phyloP scores from a whole-genome alignment of 2,329 filamentous ascomycete genomes.

The Tricladium varicosporioides region DNA sequence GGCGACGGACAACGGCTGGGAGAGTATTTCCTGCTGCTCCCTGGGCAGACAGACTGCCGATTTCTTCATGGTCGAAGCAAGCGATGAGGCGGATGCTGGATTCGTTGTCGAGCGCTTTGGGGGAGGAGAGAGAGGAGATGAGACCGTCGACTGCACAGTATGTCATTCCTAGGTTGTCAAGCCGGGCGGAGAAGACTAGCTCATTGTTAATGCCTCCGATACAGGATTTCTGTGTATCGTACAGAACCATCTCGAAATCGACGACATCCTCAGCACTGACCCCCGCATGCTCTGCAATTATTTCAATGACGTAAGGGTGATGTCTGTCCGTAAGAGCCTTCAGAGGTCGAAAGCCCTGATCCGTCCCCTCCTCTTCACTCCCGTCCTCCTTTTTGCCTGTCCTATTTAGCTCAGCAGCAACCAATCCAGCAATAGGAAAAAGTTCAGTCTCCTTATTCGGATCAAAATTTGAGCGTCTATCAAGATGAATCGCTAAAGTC shows the following conservation, averaged over 20 bases:
- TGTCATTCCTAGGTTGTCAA: conserved; percentile 96
- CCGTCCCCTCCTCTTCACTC: conserved; percentile 41
- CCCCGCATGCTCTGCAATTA: conserved; percentile 78
- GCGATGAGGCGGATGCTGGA: conserved; percentile 84
- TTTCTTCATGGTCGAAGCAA: conserved; percentile 97
- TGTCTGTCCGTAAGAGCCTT: conserved; percentile 78
- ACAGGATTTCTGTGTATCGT: conserved; percentile 88
- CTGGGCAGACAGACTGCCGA: conserved; percentile 88
- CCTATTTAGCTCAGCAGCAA: conserved; percentile 84
- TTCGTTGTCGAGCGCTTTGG: conserved; percentile 69
- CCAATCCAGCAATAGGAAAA: conserved; percentile 87
- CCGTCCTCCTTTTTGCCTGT: conserved; percentile 44
- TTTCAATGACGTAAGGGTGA: conserved; percentile 80
- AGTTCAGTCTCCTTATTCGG: conserved; percentile 98
- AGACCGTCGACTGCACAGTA: conserved; percentile 87
- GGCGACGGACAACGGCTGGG: conserved; percentile 79
- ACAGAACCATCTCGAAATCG: conserved; percentile 96
- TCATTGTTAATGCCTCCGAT: conserved; percentile 90
- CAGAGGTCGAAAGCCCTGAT: conserved; percentile 67
- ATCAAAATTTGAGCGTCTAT: conserved; percentile 79
- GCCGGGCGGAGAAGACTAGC: conserved; percentile 90
- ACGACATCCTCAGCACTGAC: conserved; percentile 70
- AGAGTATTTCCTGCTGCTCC: conserved; percentile 91
- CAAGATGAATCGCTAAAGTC: conserved; percentile 89
- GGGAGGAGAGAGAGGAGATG: conserved; percentile 70